Percentiles rank a stretch among this genome's conserved stretches.
Conservation (phyloP, 495 filamentous ascomycete genomes). For the Xylaria grammica region DNA sequence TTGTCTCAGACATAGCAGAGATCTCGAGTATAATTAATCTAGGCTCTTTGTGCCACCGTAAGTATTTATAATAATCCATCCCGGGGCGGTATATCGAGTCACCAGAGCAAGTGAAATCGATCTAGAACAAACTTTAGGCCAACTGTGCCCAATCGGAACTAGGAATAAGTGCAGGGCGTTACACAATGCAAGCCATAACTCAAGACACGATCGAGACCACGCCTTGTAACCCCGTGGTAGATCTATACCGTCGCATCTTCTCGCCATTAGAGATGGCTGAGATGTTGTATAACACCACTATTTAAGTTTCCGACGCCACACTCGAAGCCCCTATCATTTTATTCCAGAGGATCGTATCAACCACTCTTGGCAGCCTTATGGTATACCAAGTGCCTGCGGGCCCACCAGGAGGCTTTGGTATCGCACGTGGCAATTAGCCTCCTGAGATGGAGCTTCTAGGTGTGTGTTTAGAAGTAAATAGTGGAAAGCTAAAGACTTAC, state of each 20-base stretch:
- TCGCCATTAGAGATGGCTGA: not conserved
- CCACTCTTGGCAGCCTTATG: not conserved
- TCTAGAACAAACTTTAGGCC: not conserved
- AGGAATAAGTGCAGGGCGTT: not conserved
- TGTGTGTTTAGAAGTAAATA: not conserved
- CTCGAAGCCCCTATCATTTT: not conserved
- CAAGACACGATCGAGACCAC: not conserved
- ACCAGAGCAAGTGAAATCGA: too few relatives aligned
- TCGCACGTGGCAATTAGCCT: slow-evolving; percentile 17
- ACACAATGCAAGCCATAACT: slow-evolving; percentile 6
- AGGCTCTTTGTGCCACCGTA: too few relatives aligned
- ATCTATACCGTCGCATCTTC: not conserved
- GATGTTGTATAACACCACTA: not conserved
- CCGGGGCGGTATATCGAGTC: too few relatives aligned
- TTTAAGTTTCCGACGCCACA: not conserved
- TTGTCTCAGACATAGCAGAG: too few relatives aligned
- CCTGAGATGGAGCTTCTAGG: slow-evolving; percentile 4
- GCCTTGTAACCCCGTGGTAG: not conserved
- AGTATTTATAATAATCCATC: too few relatives aligned
- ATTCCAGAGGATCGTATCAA: not conserved
- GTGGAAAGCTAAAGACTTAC: not conserved
- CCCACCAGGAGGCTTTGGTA: slow-evolving; percentile 3
- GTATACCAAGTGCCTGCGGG: not conserved
- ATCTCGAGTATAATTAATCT: too few relatives aligned
- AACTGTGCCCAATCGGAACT: too few relatives aligned